Evolutionary conservation across 768 basidiomycete species (phyloP).

Genomic region (Lyophyllum decastes): DNA sequence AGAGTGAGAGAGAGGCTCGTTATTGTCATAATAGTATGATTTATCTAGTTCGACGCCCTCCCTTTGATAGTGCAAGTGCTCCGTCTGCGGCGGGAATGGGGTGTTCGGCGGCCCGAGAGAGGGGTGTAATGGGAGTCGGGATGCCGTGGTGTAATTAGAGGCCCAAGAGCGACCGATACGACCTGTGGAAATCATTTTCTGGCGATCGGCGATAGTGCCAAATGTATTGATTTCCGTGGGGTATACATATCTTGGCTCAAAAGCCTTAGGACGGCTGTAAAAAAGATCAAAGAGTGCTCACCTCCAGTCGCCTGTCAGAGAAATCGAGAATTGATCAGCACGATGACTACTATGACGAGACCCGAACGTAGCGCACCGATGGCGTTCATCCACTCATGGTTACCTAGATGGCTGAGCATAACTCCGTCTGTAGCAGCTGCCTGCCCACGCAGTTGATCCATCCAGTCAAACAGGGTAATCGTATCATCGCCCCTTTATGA

Average conservation of each 20-base stretch:
- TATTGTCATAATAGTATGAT: constrained; percentile 29
- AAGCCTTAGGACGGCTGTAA: neutral
- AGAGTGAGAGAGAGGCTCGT: constrained; percentile 65
- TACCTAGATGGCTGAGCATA: constrained; percentile 81
- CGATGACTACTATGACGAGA: neutral
- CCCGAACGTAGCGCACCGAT: constrained; percentile 50
- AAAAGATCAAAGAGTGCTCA: constrained; percentile 25
- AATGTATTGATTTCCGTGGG: constrained; percentile 82
- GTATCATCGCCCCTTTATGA: constrained; percentile 83
- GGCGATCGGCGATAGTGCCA: constrained; percentile 68
- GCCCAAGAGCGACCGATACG: constrained; percentile 84
- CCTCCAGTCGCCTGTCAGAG: constrained; percentile 78
- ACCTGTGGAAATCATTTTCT: constrained; percentile 74
- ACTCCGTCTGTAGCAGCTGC: constrained; percentile 69
- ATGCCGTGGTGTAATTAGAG: constrained; percentile 78
- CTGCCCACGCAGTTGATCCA: constrained; percentile 81
- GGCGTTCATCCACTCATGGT: constrained; percentile 96
- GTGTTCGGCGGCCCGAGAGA: constrained; percentile 69
- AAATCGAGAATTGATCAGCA: constrained; percentile 10
- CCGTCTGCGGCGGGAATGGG: constrained; percentile 46
- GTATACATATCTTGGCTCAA: constrained; percentile 71
- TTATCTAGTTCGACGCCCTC: constrained; percentile 18
- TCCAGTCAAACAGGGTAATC: constrained; percentile 78
- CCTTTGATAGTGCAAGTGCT: constrained; percentile 19
- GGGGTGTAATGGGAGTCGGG: constrained; percentile 79